Evolutionary conservation across 2,329 filamentous ascomycete genomes (phyloP), one percentile per base, ranked within the genome.

Genomic region (Scedosporium minutisporum): DNA sequence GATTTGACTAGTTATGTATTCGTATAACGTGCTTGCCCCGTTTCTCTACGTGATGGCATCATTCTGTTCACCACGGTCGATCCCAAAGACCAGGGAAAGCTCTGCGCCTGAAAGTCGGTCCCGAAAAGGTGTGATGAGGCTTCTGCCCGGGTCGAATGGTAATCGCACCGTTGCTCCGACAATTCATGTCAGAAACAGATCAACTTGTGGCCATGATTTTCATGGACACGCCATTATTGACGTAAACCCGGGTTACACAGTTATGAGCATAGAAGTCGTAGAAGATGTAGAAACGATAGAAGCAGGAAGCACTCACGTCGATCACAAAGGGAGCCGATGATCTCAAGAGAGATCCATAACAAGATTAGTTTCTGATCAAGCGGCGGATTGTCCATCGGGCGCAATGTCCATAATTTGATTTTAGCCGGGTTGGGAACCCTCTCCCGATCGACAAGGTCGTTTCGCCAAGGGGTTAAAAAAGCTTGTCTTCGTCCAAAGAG

Each of bases 221-320:
- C 51, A 25, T 6, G 18, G 23, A 27, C 51, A 55, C 23, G 51
- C 23, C 51, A 55, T 23, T 27, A 25, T 55, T 55, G 51, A 55
- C 51, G 51, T 55, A 55, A 55, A 55, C 51, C 51, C 51, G 51
- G 51, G 51, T 55, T 23, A 55, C 51, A 55, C 51, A 27, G 51
- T 29, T 16, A 55, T 4, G 23, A 23, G 51, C 21, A 25, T 23
- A 23, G 12, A 27, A 9, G 10, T 9, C 6, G 2, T 23, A 55
- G 23, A 27, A 9, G 21, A 25, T 4, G 18, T 23, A 55, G 23
- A 29, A 55, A 9, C 5, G 51, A 14, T 38, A 12, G 33, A 38
- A 38, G 33, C 33, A 38, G 10, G 33, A 38, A 38, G 6, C 33
- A 38, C 33, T 14, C 33, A 38, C 33, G 33, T 38, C 33, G 33